A percentile compares a stretch with the other conserved stretches of the same genome.
These are phyloP conservation scores for Paracamarosporium sp. DNA, from an alignment of 2,329 filamentous ascomycete species.

Conservation along the genomic window DNA sequence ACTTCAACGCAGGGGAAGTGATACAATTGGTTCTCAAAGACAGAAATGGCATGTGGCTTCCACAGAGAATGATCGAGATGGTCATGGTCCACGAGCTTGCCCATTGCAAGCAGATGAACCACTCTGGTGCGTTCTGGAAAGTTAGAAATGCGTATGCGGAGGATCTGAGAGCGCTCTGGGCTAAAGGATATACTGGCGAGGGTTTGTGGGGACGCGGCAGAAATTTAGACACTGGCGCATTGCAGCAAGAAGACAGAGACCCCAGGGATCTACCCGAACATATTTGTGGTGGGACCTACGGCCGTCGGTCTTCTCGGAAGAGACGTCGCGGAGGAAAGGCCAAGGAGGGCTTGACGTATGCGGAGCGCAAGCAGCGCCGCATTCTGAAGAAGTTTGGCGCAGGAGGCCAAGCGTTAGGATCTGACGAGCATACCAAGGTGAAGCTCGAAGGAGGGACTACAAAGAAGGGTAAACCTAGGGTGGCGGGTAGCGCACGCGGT, in stretches of 20 bases:
- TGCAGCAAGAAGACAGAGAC: constrained; percentile 32
- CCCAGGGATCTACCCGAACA: constrained; percentile 57
- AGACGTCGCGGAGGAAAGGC: constrained; percentile 52
- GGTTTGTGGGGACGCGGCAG: constrained; percentile 82
- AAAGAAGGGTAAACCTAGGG: constrained; percentile 70
- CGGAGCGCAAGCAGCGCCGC: constrained; percentile 74
- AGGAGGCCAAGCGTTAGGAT: constrained; percentile 72
- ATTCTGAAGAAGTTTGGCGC: constrained; percentile 80
- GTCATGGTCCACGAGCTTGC: constrained; percentile 94
- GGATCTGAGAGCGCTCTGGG: constrained; percentile 75
- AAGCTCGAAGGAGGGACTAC: constrained; percentile 71
- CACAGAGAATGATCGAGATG: constrained; percentile 86
- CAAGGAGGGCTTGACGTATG: constrained; percentile 65
- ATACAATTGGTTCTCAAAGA: constrained; percentile 83
- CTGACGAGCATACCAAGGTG: constrained; percentile 69
- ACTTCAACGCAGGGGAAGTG: constrained; percentile 89
- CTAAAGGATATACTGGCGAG: constrained; percentile 75
- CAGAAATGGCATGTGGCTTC: constrained; percentile 71
- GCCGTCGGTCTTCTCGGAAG: constrained; percentile 60
- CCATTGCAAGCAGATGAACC: constrained; percentile 92
- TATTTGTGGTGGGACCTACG: constrained; percentile 82
- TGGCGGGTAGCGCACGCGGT: constrained; percentile 76
- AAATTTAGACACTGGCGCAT: constrained; percentile 58
- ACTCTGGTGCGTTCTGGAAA: constrained; percentile 80
- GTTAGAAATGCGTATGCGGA: constrained; percentile 76